Evolutionary conservation across 495 filamentous ascomycete genomes (phyloP), one percentile per base, ranked within the genome.

Genomic region (Astrocystis sublimbata): DNA sequence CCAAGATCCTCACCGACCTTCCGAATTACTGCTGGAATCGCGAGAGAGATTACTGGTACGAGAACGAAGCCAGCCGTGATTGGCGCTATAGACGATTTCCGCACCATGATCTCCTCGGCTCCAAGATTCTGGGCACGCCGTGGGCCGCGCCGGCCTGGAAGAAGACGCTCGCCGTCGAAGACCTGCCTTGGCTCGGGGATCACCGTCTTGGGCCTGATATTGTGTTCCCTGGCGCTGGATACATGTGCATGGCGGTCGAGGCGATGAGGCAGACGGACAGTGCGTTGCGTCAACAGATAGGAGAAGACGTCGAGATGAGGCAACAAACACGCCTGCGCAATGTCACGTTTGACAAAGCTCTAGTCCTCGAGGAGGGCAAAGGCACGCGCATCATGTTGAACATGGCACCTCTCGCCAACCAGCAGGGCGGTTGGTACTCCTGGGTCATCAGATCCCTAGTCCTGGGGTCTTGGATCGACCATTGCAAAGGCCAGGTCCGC

Each of bases 1-100:
- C 26, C 26, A 50, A 50, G 46, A 8, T 51, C 30, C 52, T 59
- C 0, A 57, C 72, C 10, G 72, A 83, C 53, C 64, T 85, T 0
- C 82, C 81, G 1, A 67, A 71, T 21, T 83, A 83, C 45, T 26
- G 50, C 4, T 83, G 79, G 71, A 75, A 82, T 43, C 80, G 83
- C 35, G 58, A 67, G 36, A 68, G 64, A 13, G 75, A 60, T 13
- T 67, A 69, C 21, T 60, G 76, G 23, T 68, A 71, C 36, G 76
- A 79, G 45, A 73, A 41, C 21, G 0, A 56, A 58, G 5, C 70
- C 42, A 45, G 70, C 65, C 62, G 70, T 42, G 65, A 65, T 40
- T 58, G 60, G 60, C 43, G 70, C 58, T 65, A 69, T 40, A 63
- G 61, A 65, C 30, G 51, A 51, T 51, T 66, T 59, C 0, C 67